Conservation (phyloP, 208 protist genomes). For the Crithidia bombi region DNA sequence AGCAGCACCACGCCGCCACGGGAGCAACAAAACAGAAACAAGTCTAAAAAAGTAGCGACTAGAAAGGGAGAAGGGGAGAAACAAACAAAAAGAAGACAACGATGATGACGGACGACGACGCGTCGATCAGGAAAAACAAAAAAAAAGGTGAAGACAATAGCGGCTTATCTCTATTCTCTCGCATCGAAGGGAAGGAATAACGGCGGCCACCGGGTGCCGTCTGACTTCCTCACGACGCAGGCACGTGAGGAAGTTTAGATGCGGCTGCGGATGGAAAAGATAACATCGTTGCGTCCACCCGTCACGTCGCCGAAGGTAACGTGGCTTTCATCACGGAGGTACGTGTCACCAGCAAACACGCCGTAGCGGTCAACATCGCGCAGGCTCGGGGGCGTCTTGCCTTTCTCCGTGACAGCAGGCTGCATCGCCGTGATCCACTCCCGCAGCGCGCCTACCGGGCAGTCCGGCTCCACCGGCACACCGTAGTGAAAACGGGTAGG, state of each 20-base stretch:
- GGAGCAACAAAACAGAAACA: conserved; percentile 6
- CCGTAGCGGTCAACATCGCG: conserved; percentile 35
- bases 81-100: not conserved
- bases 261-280: conserved; percentile 45
- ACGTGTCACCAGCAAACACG: conserved; percentile 38
- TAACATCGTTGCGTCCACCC: conserved; percentile 52
- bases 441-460: conserved; percentile 45
- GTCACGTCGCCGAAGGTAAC: conserved; percentile 51
- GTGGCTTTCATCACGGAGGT: conserved; percentile 27
- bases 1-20: not conserved
- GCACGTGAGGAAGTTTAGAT: conserved; percentile 1
- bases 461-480: conserved; percentile 52
- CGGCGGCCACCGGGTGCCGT: no score
- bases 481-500: conserved; percentile 45
- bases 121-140: not conserved
- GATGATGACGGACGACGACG: not conserved
- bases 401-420: not conserved
- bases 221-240: no score
- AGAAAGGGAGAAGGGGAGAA: no score
- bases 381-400: conserved; percentile 19
- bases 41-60: not conserved
- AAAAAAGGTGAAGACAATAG: conserved; percentile 10
- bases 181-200: no score
- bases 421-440: conserved; percentile 49
- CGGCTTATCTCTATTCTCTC: not conserved